phyloP scores from a whole-genome alignment of 2,329 filamentous ascomycete genomes.

The Neonectria coccinea region DNA sequence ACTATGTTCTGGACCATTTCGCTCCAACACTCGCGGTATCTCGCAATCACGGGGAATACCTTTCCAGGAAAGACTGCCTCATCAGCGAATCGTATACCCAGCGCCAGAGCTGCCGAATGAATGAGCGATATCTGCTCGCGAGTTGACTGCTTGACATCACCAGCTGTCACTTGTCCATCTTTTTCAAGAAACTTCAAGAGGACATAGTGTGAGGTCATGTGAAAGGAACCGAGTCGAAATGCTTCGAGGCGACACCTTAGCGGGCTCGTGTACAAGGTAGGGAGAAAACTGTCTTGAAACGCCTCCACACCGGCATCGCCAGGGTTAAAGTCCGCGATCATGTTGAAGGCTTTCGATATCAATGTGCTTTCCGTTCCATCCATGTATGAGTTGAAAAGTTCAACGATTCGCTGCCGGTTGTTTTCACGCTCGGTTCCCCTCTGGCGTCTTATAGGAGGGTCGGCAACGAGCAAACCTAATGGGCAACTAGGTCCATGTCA shows the following conservation, averaged over 20 bases:
- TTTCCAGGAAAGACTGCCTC: conserved; percentile 12
- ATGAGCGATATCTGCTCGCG: conserved; percentile 36
- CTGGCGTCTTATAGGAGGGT: not conserved
- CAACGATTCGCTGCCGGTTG: conserved; percentile 18
- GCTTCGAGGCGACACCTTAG: conserved; percentile 39
- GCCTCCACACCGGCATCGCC: conserved; percentile 18
- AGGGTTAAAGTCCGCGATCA: not conserved
- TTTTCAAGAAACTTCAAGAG: conserved; percentile 18
- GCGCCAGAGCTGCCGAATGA: conserved; percentile 40
- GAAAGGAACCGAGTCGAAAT: conserved; percentile 37
- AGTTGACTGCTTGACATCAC: conserved; percentile 32
- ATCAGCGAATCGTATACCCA: conserved; percentile 37
- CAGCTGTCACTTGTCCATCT: not conserved
- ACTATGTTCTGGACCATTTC: conserved; percentile 6
- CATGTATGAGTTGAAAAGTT: conserved; percentile 39
- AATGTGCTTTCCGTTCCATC: conserved; percentile 32
- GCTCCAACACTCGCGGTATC: conserved; percentile 28
- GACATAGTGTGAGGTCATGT: not conserved
- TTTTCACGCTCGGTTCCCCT: not conserved
- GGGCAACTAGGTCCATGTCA: conserved; percentile 22
- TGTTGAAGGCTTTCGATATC: conserved; percentile 36
- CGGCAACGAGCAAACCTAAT: conserved; percentile 7
- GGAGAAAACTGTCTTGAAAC: conserved; percentile 39
- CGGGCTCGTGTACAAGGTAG: conserved; percentile 22
- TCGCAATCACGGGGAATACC: not conserved